Evolutionary conservation across 1,284 basidiomycete genomes (phyloP).

Genomic region (Stereum hirsutum): DNA sequence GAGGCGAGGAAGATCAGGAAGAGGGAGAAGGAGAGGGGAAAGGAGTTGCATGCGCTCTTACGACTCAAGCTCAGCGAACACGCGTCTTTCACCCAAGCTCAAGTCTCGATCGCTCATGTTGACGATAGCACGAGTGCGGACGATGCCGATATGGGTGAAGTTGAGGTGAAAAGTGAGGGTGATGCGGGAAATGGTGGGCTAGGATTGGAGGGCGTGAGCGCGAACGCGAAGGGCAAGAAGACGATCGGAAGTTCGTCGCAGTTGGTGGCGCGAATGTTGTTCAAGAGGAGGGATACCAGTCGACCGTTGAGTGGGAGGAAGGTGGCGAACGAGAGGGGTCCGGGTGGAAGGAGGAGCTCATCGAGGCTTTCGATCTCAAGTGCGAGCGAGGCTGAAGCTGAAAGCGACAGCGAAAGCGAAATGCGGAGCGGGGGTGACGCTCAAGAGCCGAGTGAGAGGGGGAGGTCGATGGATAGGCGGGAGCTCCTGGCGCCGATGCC

Average conservation of each 20-base stretch:
- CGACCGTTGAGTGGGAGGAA: slow-evolving; percentile 24
- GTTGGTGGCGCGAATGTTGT: slow-evolving; percentile 47
- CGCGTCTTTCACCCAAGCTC: too few relatives aligned
- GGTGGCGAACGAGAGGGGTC: not conserved
- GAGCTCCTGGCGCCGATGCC: too few relatives aligned
- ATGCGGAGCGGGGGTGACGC: too few relatives aligned
- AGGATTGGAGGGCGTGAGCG: slow-evolving; percentile 7
- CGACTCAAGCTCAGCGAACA: slow-evolving; percentile 30
- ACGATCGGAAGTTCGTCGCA: slow-evolving; percentile 32
- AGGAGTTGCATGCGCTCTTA: slow-evolving; percentile 41
- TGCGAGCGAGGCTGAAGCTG: too few relatives aligned
- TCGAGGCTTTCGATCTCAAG: too few relatives aligned
- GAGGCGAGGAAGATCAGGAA: slow-evolving; percentile 37
- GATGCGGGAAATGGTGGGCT: not conserved
- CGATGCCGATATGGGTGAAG: slow-evolving; percentile 13
- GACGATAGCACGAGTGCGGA: too few relatives aligned
- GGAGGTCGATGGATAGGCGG: too few relatives aligned
- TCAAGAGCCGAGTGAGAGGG: too few relatives aligned
- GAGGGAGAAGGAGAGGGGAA: slow-evolving; percentile 38
- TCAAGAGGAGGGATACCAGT: slow-evolving; percentile 32
- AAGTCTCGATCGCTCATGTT: too few relatives aligned
- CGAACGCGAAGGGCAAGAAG: slow-evolving; percentile 16
- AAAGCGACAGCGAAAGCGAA: too few relatives aligned
- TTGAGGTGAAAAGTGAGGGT: slow-evolving; percentile 7
- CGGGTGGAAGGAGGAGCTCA: not conserved